These are phyloP conservation scores for Gastrodia elata DNA, from an alignment of 106 monocot genomes.

Conservation along the genomic window DNA sequence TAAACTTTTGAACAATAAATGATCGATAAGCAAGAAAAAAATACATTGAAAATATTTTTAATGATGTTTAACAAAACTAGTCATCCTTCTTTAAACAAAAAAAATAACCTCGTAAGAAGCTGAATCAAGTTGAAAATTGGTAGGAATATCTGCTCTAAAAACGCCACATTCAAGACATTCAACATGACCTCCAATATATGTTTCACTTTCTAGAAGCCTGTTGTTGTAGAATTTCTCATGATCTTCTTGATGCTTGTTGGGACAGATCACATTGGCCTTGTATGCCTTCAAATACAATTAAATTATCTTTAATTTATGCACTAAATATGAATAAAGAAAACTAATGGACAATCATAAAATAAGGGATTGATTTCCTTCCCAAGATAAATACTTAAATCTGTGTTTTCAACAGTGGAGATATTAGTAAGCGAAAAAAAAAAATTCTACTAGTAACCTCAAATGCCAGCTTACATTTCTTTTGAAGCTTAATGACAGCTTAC, in stretches of 20 bases:
- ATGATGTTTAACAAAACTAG: not conserved
- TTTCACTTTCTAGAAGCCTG: conserved; percentile 92
- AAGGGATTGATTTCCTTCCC: not conserved
- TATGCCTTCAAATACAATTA: conserved; percentile 51
- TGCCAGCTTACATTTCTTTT: not conserved
- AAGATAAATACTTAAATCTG: not conserved
- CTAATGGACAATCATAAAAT: not conserved
- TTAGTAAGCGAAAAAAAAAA: not conserved
- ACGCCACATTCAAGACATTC: conserved; percentile 99
- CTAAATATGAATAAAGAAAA: not conserved
- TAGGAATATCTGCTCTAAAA: conserved; percentile 95
- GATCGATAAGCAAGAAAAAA: not conserved
- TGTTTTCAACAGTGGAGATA: not conserved
- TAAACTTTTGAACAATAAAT: not conserved
- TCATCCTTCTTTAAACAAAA: not conserved
- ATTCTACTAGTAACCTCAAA: not conserved
- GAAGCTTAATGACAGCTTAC: not conserved
- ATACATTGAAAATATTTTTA: not conserved
- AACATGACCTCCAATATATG: conserved; percentile 97
- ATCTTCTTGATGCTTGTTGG: conserved; percentile 93
- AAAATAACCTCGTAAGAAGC: conserved; percentile 69
- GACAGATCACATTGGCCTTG: conserved; percentile 86
- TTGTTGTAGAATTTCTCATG: conserved; percentile 83
- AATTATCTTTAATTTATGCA: conserved; percentile 1
- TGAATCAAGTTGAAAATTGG: conserved; percentile 91